Evolutionary conservation across 805 yeast genomes (phyloP).

Genomic region (Pichia deserticola): DNA sequence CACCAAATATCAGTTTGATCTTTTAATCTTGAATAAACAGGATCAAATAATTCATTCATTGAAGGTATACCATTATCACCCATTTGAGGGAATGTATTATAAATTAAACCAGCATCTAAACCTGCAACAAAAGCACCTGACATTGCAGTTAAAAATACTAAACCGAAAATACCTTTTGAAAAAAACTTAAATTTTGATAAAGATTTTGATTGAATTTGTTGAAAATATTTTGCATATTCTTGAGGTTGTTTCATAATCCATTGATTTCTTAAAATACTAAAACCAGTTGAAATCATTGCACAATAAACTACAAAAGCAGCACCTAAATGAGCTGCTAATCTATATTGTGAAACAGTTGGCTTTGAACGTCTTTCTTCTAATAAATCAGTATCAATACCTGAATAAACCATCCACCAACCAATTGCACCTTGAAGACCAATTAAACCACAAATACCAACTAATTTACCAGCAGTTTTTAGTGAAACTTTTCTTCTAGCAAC

Average conservation of each 20-base stretch:
- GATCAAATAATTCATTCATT: slow-evolving; percentile 67
- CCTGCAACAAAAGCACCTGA: slow-evolving; percentile 99
- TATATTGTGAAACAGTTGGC: slow-evolving; percentile 96
- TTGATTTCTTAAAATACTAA: slow-evolving; percentile 71
- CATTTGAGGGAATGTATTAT: slow-evolving; percentile 96
- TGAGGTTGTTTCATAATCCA: slow-evolving; percentile 61
- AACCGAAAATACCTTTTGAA: slow-evolving; percentile 49
- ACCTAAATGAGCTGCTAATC: slow-evolving; percentile 89
- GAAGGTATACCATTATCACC: slow-evolving; percentile 79
- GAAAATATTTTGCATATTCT: slow-evolving; percentile 44
- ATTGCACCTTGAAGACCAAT: slow-evolving; percentile 91
- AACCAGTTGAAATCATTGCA: slow-evolving; percentile 87
- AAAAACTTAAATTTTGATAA: slow-evolving; percentile 49
- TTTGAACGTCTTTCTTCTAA: slow-evolving; percentile 75
- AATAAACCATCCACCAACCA: slow-evolving; percentile 99
- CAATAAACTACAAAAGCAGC: slow-evolving; percentile 84
- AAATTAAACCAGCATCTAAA: slow-evolving; percentile 92
- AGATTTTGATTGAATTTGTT: slow-evolving; percentile 54
- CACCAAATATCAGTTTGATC: slow-evolving; percentile 74
- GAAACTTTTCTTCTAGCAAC: slow-evolving; percentile 61
- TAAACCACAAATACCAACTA: slow-evolving; percentile 65
- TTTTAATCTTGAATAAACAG: slow-evolving; percentile 56
- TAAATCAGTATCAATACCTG: slow-evolving; percentile 81
- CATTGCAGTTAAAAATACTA: slow-evolving; percentile 88
- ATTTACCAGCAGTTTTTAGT: slow-evolving; percentile 54